Conservation (phyloP, 2,329 filamentous ascomycete genomes). For the Plenodomus tracheiphilus region DNA sequence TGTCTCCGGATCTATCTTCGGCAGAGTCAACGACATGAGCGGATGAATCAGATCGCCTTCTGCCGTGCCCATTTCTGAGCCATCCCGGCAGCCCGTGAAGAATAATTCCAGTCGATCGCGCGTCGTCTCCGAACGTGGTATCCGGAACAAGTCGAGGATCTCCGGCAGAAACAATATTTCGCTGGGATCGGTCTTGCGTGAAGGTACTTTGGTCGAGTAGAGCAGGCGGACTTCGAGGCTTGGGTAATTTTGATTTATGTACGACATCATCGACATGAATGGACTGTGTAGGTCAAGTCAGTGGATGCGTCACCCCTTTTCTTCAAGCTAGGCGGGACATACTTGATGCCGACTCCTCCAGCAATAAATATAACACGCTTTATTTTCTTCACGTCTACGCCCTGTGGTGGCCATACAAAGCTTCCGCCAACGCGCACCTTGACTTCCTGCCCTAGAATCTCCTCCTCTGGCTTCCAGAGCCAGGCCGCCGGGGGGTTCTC, state of each 20-base stretch:
- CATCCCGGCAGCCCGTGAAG: slow-evolving; percentile 41
- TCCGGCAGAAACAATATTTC: slow-evolving; percentile 44
- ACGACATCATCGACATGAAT: slow-evolving; percentile 71
- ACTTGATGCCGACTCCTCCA: slow-evolving; percentile 83
- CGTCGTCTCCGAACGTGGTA: slow-evolving; percentile 27
- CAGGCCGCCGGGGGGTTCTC: slow-evolving; percentile 74
- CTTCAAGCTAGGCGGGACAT: slow-evolving; percentile 23
- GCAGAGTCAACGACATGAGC: slow-evolving; percentile 38
- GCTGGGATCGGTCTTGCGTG: slow-evolving; percentile 27
- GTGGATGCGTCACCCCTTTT: background rate
- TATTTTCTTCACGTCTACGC: slow-evolving; percentile 50
- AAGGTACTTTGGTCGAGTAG: slow-evolving; percentile 60
- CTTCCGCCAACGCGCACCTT: slow-evolving; percentile 75
- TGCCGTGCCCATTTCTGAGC: slow-evolving; percentile 24
- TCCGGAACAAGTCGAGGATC: slow-evolving; percentile 37
- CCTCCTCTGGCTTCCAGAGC: slow-evolving; percentile 63
- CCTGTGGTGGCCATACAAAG: slow-evolving; percentile 75
- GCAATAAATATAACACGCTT: slow-evolving; percentile 73
- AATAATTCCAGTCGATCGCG: slow-evolving; percentile 42
- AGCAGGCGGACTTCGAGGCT: slow-evolving; percentile 59
- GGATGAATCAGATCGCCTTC: slow-evolving; percentile 35
- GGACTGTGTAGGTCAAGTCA: slow-evolving; percentile 54
- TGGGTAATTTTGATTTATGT: slow-evolving; percentile 54
- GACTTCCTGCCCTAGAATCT: slow-evolving; percentile 64
- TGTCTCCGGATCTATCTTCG: slow-evolving; percentile 31